Base-by-base conservation (phyloP, 257 asterid genomes). In the Henckelia pumila region DNA sequence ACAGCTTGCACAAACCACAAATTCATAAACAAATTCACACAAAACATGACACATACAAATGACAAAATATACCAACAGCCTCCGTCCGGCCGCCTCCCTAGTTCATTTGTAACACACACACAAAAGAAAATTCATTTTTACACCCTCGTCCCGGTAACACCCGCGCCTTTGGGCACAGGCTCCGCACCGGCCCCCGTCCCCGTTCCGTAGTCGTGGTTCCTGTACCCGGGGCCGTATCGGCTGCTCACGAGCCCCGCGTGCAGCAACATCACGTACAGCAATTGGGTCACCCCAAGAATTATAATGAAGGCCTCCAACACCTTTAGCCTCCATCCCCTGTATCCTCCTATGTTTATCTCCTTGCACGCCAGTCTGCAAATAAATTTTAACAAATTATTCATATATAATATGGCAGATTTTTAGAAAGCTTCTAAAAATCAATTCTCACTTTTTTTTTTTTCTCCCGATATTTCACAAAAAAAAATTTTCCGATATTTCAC, bases 291-390 rank as follows among this genome's bases (percentile, higher is more conserved):
- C 0, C 69, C 89, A 1, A 92, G 87, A n/a, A 85, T 84, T 19
- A 92, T 92, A 0, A 80, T 71, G 10, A 92, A 85, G 0, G 82
- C 98, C 55, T 92, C 98, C 0, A 92, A 67, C 14, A 92, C 93
- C 77, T 88, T 72, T 3, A 92, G 86, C 74, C 98, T 82, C 98
- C 98, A 92, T 1, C 97, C 98, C 67, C 97, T 80, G 80, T 86
- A 80, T 8, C 92, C 89, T 57, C 97, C 92, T 4, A 92, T 37
- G 80, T 82, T 74, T 4, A 92, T 92, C 63, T 92, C 85, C 76
- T 92, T 92, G 83, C 98, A 92, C 0, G 97, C 98, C 83, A 92
- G 67, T 0, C 97, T 90, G 66, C 71, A 4, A 9, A n/a, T 1
- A 19, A 17, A n/a, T 8, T 20, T 7, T 10, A 8, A 9, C 22